phyloP scores from a whole-genome alignment of 2,329 filamentous ascomycete genomes.

The Aspergillus fijiensis region DNA sequence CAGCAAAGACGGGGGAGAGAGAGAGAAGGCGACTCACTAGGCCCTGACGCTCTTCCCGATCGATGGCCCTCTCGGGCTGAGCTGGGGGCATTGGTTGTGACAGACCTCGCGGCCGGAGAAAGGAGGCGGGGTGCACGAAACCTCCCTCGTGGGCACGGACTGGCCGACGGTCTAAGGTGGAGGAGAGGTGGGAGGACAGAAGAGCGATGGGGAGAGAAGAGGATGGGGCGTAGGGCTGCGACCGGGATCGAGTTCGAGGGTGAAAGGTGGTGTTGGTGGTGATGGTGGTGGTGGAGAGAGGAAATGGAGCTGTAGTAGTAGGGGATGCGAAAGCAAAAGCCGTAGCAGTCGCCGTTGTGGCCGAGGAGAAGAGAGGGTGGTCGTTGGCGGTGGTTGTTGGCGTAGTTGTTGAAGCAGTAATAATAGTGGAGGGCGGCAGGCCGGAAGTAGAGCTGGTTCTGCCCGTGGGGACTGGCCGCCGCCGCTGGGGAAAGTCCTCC shows the following conservation, averaged over 20 bases:
- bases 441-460: conserved; percentile 21
- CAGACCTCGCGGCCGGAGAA: conserved; percentile 42
- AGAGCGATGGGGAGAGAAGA: background rate
- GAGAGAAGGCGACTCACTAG: conserved; percentile 41
- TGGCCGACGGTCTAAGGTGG: conserved; percentile 10
- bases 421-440: conserved; percentile 18
- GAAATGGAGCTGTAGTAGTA: conserved; percentile 13
- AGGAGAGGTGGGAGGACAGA: conserved; percentile 11
- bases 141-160: conserved; percentile 43
- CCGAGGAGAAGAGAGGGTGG: background rate
- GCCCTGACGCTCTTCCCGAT: conserved; percentile 51
- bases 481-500: conserved; percentile 23
- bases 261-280: conserved; percentile 1
- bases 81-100: conserved; percentile 44
- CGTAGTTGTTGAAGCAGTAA: conserved; percentile 9
- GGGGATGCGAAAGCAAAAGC: conserved; percentile 6
- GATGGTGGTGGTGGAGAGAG: conserved; percentile 5
- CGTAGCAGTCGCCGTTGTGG: conserved; percentile 15
- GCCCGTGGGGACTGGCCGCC: conserved; percentile 23
- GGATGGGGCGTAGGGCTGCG: background rate
- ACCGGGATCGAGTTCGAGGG: background rate
- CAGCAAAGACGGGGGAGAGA: conserved; percentile 5
- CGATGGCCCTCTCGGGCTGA: conserved; percentile 46
- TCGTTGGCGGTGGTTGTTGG: conserved; percentile 3
- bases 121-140: conserved; percentile 51